Evolutionary conservation across 2,329 filamentous ascomycete genomes (phyloP).

Genomic region (Aspergillus tanneri): DNA sequence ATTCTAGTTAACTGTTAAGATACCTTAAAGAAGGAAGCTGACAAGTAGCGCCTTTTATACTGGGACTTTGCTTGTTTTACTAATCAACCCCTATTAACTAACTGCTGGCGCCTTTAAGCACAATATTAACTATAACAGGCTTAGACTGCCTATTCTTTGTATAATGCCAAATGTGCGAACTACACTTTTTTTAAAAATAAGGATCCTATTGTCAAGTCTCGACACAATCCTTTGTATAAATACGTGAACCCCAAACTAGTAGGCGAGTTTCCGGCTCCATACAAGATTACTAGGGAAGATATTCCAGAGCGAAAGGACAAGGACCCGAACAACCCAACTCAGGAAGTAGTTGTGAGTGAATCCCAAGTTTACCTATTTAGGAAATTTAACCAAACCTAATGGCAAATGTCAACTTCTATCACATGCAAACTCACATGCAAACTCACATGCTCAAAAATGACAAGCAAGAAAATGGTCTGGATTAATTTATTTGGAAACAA

Average conservation of each 20-base stretch:
- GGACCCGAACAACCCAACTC: too few species aligned
- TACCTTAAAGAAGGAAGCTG: background rate
- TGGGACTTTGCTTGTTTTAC: background rate
- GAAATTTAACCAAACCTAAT: too few species aligned
- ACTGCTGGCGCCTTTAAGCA: background rate
- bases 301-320: too few species aligned
- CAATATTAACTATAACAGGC: background rate
- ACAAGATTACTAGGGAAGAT: background rate
- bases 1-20: too few species aligned
- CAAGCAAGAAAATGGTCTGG: too few species aligned
- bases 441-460: too few species aligned
- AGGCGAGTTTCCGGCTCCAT: background rate
- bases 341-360: too few species aligned
- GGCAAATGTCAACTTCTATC: too few species aligned
- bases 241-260: background rate
- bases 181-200: background rate
- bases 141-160: background rate
- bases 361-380: too few species aligned
- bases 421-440: too few species aligned
- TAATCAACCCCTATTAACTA: background rate
- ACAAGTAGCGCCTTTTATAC: background rate
- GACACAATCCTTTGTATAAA: background rate
- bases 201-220: background rate
- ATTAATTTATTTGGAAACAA: too few species aligned
- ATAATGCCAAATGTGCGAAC: background rate